phyloP scores from a whole-genome alignment of 768 basidiomycete species.

The Chalciporus piperatus region DNA sequence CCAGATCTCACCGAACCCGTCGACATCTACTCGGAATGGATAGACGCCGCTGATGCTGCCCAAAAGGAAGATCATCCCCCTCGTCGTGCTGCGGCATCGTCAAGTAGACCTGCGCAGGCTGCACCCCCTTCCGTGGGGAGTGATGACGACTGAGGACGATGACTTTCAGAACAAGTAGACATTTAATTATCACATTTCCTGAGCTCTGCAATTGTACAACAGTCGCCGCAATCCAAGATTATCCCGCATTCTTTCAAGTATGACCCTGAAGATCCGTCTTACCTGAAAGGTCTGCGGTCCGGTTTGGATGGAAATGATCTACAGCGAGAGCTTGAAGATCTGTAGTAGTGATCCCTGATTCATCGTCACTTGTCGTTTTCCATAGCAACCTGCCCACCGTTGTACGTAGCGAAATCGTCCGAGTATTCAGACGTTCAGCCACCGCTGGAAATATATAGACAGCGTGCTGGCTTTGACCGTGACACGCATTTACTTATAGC shows the following conservation, averaged over 20 bases:
- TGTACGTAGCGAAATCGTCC: background rate
- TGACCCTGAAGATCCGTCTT: background rate
- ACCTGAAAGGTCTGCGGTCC: background rate
- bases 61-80: conserved; percentile 56
- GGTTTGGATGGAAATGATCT: conserved; percentile 11
- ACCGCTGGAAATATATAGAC: conserved; percentile 24
- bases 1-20: conserved; percentile 84
- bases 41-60: conserved; percentile 83
- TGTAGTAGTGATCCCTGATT: background rate
- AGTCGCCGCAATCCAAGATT: conserved; percentile 7
- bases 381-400: background rate
- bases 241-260: background rate
- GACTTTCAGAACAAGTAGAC: background rate
- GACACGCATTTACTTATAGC: conserved; percentile 7
- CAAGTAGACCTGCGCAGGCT: conserved; percentile 43
- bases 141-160: conserved; percentile 46
- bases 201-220: conserved; percentile 22
- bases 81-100: conserved; percentile 52
- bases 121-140: conserved; percentile 39
- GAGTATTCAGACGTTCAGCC: conserved; percentile 18
- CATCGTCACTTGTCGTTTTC: background rate
- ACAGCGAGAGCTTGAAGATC: background rate
- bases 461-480: conserved; percentile 8
- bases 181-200: conserved; percentile 4
- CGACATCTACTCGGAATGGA: conserved; percentile 91